Conservation (phyloP, 768 basidiomycete species). For the Rubroboletus satanas region DNA sequence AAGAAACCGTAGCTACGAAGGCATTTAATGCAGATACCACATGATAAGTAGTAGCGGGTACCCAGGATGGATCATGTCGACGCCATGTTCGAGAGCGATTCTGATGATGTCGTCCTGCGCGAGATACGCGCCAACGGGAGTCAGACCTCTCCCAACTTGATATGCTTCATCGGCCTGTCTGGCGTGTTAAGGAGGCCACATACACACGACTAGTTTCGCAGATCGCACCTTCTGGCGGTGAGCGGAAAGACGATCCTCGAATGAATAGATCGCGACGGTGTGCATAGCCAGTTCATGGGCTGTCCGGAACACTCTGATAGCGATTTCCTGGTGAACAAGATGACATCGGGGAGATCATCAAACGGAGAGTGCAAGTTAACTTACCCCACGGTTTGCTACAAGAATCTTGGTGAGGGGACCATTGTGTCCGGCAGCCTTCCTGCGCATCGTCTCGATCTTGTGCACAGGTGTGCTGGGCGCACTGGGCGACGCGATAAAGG, state of each 20-base stretch:
- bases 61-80: slow-evolving; percentile 99
- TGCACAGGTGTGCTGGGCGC: slow-evolving; percentile 83
- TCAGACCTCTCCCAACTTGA: slow-evolving; percentile 93
- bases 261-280: slow-evolving; percentile 97
- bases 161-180: slow-evolving; percentile 94
- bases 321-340: slow-evolving; percentile 74
- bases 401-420: slow-evolving; percentile 90
- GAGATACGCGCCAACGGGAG: slow-evolving; percentile 95
- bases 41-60: slow-evolving; percentile 31
- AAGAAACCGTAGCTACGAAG: slow-evolving; percentile 86
- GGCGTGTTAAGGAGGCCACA: slow-evolving; percentile 17
- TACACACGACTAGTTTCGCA: slow-evolving; percentile 30
- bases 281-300: slow-evolving; percentile 99
- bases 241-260: slow-evolving; percentile 92
- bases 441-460: slow-evolving; percentile 86
- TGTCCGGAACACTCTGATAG: slow-evolving; percentile 96
- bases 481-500: slow-evolving; percentile 71
- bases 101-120: slow-evolving; percentile 97
- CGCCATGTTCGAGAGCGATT: slow-evolving; percentile 95
- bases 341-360: slow-evolving; percentile 1
- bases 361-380: slow-evolving; percentile 27
- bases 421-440: slow-evolving; percentile 86
- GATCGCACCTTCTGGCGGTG: slow-evolving; percentile 90
- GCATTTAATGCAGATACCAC: slow-evolving; percentile 2
- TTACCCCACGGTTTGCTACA: slow-evolving; percentile 87